A percentile compares a stretch with the other conserved stretches of the same genome.
Conservation (phyloP, 495 filamentous ascomycete species). For the Aspergillus haitiensis region DNA sequence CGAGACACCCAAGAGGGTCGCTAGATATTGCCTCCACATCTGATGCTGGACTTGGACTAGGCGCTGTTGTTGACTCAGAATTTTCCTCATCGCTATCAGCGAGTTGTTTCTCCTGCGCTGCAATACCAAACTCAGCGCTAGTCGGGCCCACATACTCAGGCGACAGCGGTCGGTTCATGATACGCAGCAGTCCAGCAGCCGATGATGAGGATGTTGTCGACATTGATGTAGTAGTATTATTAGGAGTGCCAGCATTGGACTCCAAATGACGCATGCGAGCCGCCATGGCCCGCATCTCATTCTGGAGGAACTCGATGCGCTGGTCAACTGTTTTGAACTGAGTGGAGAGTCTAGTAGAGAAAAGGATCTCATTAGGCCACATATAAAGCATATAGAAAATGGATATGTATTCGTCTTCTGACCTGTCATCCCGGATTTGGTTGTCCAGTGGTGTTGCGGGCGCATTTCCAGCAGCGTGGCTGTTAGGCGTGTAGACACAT, state of each 20-base stretch:
- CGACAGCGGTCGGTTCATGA: constrained; percentile 39
- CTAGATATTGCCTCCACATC: constrained; percentile 15
- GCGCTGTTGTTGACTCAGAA: constrained; percentile 23
- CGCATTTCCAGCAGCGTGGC: constrained; percentile 13
- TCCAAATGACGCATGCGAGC: constrained; percentile 37
- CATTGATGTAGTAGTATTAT: constrained; percentile 5
- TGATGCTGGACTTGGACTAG: constrained; percentile 25
- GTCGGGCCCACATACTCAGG: constrained; percentile 44
- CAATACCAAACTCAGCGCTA: constrained; percentile 45
- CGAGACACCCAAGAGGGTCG: constrained; percentile 28
- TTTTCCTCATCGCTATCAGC: constrained; percentile 28
- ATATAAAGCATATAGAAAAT: neutral
- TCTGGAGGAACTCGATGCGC: constrained; percentile 33
- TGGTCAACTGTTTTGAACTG: constrained; percentile 32
- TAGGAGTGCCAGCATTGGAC: constrained; percentile 17
- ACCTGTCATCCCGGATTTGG: constrained; percentile 30
- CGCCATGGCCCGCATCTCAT: constrained; percentile 37
- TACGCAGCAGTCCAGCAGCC: constrained; percentile 31
- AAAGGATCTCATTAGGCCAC: neutral
- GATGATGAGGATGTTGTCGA: constrained; percentile 19
- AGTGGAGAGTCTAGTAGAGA: constrained; percentile 21
- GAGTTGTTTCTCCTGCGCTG: constrained; percentile 14
- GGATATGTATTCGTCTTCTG: neutral
- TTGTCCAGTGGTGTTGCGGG: constrained; percentile 10
- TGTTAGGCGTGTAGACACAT: constrained; percentile 58